Percentiles rank a stretch among this genome's conserved stretches.
Conservation (phyloP, 78 protist species). For the Dictyostelium firmibasis region DNA sequence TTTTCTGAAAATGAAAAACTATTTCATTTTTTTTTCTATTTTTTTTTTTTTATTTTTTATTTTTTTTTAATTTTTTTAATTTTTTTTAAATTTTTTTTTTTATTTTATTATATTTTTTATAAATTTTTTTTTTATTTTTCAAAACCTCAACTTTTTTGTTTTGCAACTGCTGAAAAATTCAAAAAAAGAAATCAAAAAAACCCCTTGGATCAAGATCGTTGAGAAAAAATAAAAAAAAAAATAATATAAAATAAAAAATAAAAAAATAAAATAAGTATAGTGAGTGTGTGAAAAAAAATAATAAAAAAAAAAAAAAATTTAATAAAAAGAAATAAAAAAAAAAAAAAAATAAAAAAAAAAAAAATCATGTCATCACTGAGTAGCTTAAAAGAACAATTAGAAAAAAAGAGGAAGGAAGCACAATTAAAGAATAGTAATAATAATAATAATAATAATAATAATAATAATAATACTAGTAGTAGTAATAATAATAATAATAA, state of each 20-base stretch:
- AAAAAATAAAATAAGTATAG: no score
- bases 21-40: background rate
- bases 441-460: background rate
- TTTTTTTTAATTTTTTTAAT: background rate
- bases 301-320: background rate
- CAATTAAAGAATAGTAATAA: background rate
- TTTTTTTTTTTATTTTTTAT: background rate
- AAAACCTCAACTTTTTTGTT: no score
- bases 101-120: no score
- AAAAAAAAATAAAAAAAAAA: background rate
- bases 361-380: background rate
- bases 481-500: background rate
- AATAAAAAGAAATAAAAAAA: background rate
- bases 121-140: no score
- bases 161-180: background rate
- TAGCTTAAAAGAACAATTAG: conserved; percentile 48
- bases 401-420: conserved; percentile 30
- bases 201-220: no score
- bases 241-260: no score
- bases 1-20: no score
- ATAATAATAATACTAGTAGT: no score
- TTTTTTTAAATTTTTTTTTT: background rate
- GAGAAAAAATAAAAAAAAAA: no score
- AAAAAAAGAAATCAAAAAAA: no score
- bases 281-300: no score